These are phyloP conservation scores for Hypoxylon sp. DNA, from an alignment of 2,329 filamentous ascomycete species.

Conservation along the genomic window DNA sequence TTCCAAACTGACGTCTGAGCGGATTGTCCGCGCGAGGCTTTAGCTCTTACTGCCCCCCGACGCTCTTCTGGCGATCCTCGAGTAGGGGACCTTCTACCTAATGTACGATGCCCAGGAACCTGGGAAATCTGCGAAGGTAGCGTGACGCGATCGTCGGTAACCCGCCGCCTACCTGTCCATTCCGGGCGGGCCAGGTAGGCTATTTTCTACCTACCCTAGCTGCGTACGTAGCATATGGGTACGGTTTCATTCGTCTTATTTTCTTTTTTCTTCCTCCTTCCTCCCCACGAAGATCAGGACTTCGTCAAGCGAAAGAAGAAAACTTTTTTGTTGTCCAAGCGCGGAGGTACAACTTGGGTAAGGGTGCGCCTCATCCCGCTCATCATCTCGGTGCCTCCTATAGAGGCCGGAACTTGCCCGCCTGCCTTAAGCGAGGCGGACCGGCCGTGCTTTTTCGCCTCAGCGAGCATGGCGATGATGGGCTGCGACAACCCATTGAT, in stretches of 20 bases:
- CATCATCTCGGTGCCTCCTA: background rate
- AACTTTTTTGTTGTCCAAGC: too few species aligned
- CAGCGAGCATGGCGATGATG: conserved; percentile 12
- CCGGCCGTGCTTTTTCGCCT: conserved; percentile 17
- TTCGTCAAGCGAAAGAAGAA: conserved; percentile 1
- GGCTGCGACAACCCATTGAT: conserved; percentile 9
- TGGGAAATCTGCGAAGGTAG: conserved; percentile 4
- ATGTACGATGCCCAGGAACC: conserved; percentile 17
- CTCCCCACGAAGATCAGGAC: conserved; percentile 2
- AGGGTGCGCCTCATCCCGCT: background rate
- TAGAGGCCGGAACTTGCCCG: background rate
- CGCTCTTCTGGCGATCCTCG: conserved; percentile 1
- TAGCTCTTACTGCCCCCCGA: too few species aligned
- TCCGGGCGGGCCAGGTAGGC: background rate
- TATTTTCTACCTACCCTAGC: too few species aligned
- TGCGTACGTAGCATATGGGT: conserved; percentile 23
- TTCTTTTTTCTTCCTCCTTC: too few species aligned
- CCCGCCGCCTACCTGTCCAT: conserved; percentile 3
- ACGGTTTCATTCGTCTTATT: conserved; percentile 22
- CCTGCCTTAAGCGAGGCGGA: conserved; percentile 17
- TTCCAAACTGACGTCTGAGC: conserved; percentile 3
- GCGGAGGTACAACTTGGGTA: background rate
- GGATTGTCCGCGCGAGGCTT: conserved; percentile 24
- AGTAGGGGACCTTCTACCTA: too few species aligned
- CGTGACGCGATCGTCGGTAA: conserved; percentile 23